Conservation (phyloP, 1,139 yeast species). For the Geotrichum aggregatum region DNA sequence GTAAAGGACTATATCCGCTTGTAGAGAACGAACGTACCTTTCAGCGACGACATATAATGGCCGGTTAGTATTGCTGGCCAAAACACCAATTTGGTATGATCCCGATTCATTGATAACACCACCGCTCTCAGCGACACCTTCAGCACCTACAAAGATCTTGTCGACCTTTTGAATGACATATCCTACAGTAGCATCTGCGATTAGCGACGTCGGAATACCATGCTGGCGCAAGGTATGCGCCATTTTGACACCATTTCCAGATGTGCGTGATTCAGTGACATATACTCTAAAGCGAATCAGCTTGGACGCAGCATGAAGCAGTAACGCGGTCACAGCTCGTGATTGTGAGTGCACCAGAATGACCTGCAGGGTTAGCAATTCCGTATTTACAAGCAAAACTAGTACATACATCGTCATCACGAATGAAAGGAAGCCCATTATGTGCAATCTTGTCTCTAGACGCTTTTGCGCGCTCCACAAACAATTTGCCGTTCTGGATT, state of each 20-base stretch:
- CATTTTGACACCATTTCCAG: slow-evolving; percentile 73
- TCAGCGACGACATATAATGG: slow-evolving; percentile 95
- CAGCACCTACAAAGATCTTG: slow-evolving; percentile 94
- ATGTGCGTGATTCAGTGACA: slow-evolving; percentile 90
- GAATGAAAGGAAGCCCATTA: slow-evolving; percentile 80
- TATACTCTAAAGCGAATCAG: slow-evolving; percentile 81
- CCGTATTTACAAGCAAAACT: neutral
- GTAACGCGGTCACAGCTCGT: slow-evolving; percentile 77
- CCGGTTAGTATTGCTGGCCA: slow-evolving; percentile 84
- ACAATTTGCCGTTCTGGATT: slow-evolving; percentile 89
- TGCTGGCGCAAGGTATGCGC: slow-evolving; percentile 62
- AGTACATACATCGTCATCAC: slow-evolving; percentile 71
- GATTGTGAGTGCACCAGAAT: slow-evolving; percentile 89
- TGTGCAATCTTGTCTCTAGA: slow-evolving; percentile 85
- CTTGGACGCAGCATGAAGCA: slow-evolving; percentile 68
- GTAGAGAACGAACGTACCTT: slow-evolving; percentile 24
- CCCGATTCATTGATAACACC: slow-evolving; percentile 97
- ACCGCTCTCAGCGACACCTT: slow-evolving; percentile 98
- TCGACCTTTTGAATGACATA: slow-evolving; percentile 87
- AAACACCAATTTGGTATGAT: slow-evolving; percentile 87
- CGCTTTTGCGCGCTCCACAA: slow-evolving; percentile 86
- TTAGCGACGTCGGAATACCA: slow-evolving; percentile 88
- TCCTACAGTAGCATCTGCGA: slow-evolving; percentile 93
- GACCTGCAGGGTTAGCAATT: slow-evolving; percentile 23
- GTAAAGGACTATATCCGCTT: neutral